These are phyloP conservation scores for Actinidia arguta DNA, from an alignment of 179 eudicot genomes.

Conservation along the genomic window DNA sequence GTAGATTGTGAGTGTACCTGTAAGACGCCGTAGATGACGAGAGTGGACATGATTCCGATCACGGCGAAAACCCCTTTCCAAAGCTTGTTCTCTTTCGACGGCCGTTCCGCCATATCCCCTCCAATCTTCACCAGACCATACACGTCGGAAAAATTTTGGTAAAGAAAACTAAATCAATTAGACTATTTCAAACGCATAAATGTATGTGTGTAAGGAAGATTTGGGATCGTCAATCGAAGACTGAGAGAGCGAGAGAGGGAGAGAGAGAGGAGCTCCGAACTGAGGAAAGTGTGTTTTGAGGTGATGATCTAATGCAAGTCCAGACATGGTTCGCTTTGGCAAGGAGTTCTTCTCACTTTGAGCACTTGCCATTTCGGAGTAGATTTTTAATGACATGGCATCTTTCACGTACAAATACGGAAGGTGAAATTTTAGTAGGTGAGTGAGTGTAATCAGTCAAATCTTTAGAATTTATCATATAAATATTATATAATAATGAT, in stretches of 20 bases:
- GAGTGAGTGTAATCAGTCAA: too few species aligned
- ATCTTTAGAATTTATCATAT: too few species aligned
- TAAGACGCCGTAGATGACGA: conserved; percentile 87
- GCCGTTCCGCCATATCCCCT: conserved; percentile 52
- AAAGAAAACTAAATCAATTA: neutral
- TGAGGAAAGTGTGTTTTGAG: neutral
- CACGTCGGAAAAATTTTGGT: neutral
- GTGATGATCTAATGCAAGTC: too few species aligned
- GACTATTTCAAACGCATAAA: neutral
- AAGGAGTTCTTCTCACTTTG: too few species aligned
- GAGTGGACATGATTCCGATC: conserved; percentile 88
- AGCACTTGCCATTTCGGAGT: too few species aligned
- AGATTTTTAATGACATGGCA: too few species aligned
- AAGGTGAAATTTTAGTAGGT: too few species aligned
- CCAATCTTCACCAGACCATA: conserved; percentile 21
- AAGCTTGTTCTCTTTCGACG: conserved; percentile 49
- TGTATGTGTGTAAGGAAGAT: neutral
- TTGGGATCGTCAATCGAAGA: conserved; percentile 14
- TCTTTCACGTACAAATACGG: too few species aligned
- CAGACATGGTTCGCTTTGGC: too few species aligned
- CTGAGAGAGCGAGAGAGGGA: neutral
- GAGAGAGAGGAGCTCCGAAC: neutral
- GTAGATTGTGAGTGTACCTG: conserved; percentile 49
- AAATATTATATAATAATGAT: too few species aligned
- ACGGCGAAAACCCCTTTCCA: conserved; percentile 80